These are phyloP conservation scores for Podospora fimiseda DNA, from an alignment of 495 filamentous ascomycete species.

Conservation along the genomic window DNA sequence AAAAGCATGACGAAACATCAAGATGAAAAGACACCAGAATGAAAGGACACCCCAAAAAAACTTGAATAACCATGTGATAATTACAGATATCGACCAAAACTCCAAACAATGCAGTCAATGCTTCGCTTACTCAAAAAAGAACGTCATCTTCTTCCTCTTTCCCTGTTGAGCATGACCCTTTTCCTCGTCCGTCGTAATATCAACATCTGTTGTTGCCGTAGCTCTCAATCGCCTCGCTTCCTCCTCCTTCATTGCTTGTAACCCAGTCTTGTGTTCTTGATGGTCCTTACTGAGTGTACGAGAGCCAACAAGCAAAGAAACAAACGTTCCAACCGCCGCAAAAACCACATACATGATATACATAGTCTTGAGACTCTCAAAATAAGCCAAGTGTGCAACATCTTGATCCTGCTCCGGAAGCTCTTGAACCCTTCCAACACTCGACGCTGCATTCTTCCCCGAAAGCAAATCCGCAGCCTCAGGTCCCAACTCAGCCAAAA, in stretches of 20 bases:
- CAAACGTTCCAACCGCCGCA: slow-evolving; percentile 46
- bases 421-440: slow-evolving; percentile 47
- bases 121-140: slow-evolving; percentile 12
- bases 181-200: slow-evolving; percentile 14
- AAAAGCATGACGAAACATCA: background rate
- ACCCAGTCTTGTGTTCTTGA: slow-evolving; percentile 55
- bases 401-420: slow-evolving; percentile 42
- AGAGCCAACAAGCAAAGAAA: slow-evolving; percentile 50
- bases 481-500: slow-evolving; percentile 37
- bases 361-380: slow-evolving; percentile 54
- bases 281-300: slow-evolving; percentile 54
- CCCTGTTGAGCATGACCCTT: slow-evolving; percentile 1
- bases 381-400: slow-evolving; percentile 50
- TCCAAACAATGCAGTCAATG: too few species aligned
- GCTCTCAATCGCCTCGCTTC: background rate
- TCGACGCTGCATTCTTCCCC: slow-evolving; percentile 51
- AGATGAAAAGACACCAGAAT: background rate
- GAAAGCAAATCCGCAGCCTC: slow-evolving; percentile 37
- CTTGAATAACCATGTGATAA: background rate
- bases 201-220: background rate
- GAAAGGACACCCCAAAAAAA: background rate
- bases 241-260: slow-evolving; percentile 37
- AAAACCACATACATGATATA: slow-evolving; percentile 61
- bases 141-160: background rate
- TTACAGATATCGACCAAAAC: background rate